phyloP scores from a whole-genome alignment of 768 basidiomycete genomes.

The Cyathus striatus region DNA sequence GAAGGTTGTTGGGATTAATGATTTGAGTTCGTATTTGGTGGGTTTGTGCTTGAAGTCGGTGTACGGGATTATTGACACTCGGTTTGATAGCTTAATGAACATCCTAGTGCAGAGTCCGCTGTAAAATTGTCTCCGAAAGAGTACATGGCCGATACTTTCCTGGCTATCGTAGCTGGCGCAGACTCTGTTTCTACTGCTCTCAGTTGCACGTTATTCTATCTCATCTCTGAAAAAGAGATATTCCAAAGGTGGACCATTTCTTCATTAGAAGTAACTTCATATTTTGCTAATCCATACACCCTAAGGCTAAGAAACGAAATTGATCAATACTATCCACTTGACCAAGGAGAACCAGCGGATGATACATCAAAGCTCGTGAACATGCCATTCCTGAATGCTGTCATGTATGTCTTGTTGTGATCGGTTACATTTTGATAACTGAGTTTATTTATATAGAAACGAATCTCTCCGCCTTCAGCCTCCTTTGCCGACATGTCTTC shows the following conservation, averaged over 20 bases:
- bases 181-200: too few species aligned
- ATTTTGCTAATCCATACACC: constrained; percentile 34
- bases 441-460: constrained; percentile 19
- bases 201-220: background rate
- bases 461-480: constrained; percentile 43
- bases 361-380: constrained; percentile 17
- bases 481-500: constrained; percentile 27
- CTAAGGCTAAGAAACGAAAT: constrained; percentile 35
- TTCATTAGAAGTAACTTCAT: constrained; percentile 29
- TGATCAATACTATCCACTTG: constrained; percentile 21
- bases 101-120: background rate
- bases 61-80: background rate
- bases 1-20: constrained; percentile 9
- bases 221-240: background rate
- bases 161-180: too few species aligned
- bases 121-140: too few species aligned
- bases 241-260: constrained; percentile 47
- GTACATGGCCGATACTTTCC: too few species aligned
- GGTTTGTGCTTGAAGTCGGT: background rate
- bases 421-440: background rate
- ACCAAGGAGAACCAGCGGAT: constrained; percentile 13
- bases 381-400: constrained; percentile 21
- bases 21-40: background rate
- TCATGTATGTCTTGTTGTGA: constrained; percentile 16
- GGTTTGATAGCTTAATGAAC: background rate